Conservation (phyloP, 345 rosid species). For the Crucihimalaya himalaica region DNA sequence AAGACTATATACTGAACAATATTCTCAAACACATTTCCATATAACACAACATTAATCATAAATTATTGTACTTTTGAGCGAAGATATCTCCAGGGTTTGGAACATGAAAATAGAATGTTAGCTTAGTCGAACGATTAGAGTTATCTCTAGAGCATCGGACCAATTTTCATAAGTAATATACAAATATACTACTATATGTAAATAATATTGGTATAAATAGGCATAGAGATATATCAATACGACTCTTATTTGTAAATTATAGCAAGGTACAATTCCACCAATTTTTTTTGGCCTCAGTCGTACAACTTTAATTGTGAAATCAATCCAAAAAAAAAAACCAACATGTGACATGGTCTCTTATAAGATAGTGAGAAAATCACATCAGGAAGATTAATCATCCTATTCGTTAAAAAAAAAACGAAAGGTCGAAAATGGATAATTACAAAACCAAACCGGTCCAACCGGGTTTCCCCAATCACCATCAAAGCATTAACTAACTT, state of each 20-base stretch:
- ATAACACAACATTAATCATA: neutral
- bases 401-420: neutral
- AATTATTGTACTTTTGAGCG: neutral
- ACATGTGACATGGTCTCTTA: conserved; percentile 40
- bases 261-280: conserved; percentile 16
- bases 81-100: neutral
- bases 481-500: conserved; percentile 37
- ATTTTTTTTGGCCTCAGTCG: neutral
- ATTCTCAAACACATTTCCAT: neutral
- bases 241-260: neutral
- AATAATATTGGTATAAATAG: neutral
- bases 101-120: neutral
- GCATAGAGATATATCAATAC: neutral
- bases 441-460: conserved; percentile 34
- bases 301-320: conserved; percentile 7
- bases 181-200: neutral
- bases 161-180: neutral
- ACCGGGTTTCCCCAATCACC: conserved; percentile 41
- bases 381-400: neutral
- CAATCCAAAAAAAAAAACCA: neutral
- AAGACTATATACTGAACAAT: neutral
- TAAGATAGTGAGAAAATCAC: neutral
- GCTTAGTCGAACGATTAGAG: neutral
- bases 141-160: neutral
- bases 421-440: conserved; percentile 16